Evolutionary conservation across 225 moss, liverwort and hornwort genomes (phyloP).

Genomic region (Antitrichia curtipendula): DNA sequence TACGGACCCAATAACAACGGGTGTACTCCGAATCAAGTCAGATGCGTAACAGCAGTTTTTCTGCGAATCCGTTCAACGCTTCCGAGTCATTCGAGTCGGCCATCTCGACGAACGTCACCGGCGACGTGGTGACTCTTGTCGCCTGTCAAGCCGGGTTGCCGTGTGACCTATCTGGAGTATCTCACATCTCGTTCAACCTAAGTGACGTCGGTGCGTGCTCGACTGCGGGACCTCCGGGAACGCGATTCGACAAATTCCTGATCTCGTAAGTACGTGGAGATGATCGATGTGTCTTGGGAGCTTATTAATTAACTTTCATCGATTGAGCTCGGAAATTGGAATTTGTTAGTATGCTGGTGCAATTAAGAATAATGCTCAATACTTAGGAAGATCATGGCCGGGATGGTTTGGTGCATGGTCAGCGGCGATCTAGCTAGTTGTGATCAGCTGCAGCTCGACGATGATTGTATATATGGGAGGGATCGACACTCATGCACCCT

Average conservation of each 20-base stretch:
- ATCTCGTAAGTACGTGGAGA: not conserved
- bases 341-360: not conserved
- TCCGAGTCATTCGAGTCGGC: not conserved
- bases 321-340: not conserved
- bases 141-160: not conserved
- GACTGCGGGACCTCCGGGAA: not conserved
- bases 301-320: not conserved
- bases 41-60: not conserved
- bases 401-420: not conserved
- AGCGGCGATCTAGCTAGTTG: not conserved
- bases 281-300: not conserved
- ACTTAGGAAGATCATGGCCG: not conserved
- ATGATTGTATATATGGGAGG: no score
- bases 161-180: not conserved
- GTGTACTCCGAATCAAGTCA: no score
- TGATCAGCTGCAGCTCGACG: not conserved
- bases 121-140: not conserved
- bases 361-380: not conserved
- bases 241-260: not conserved
- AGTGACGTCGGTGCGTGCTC: not conserved
- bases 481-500: not conserved
- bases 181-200: not conserved
- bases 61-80: accelerated
- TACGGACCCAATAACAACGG: no score
- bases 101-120: not conserved